Base-by-base conservation (phyloP, 345 rosid species). In the Moricandia moricandioides region DNA sequence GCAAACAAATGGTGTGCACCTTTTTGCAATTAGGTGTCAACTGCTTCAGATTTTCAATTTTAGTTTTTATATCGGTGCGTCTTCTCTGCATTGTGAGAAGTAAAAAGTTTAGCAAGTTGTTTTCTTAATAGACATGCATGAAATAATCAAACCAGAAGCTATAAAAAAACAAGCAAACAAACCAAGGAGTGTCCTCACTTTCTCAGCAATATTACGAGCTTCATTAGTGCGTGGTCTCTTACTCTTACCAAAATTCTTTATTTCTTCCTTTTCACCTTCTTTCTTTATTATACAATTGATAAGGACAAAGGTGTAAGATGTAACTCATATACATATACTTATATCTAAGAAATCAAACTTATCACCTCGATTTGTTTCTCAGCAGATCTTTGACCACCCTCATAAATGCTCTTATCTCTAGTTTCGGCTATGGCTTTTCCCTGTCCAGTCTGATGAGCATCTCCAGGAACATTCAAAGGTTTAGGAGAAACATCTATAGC, bases 221-320 rank as follows among this genome's bases (percentile, higher is more conserved):
- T 69, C 64, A 6, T 17, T 27, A 29, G 26, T 1, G 35, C 79
- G 78, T 67, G 45, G 4, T 61, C 73, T 75, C 27, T 76, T 75
- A 75, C 68, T 68, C 26, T 75, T 69, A 75, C 56, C 11, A 69
- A 62, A 64, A 68, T 5, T 76, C 57, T 37, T 69, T 1, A 4
- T 18, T 30, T 39, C 58, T 8, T 62, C 34, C 26, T 12, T 26
- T 5, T 1, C 14, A 33, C 1, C 40, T 10, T 67, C 60, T n/a
- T 47, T 49, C 31, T 31, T 67, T 12, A 4, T 51, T 52, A 67
- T 58, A 27, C 8, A 54, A 10, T 5, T 33, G 9, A 21, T 7
- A 34, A 16, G n/a, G 24, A 35, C 1, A 34, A 58, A 18, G 9
- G 11, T 72, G 60, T 58, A 74, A 51, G 35, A 57, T 35, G 2